These are phyloP conservation scores for Aspergillus texensis DNA, from an alignment of 2,329 filamentous ascomycete species.

Conservation along the genomic window DNA sequence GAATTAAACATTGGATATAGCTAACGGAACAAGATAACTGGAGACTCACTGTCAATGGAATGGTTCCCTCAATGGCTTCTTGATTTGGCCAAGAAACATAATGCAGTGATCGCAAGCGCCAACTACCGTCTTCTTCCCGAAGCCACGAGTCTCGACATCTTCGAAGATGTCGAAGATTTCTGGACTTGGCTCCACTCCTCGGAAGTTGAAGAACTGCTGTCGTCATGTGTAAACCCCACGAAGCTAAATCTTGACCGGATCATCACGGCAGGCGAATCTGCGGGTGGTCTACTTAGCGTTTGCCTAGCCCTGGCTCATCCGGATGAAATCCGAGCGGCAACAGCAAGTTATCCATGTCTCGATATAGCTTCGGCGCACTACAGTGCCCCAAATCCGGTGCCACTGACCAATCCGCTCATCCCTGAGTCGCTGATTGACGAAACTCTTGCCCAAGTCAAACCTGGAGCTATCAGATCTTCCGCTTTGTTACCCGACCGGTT, in stretches of 20 bases:
- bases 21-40: conserved; percentile 31
- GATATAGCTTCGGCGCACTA: conserved; percentile 27
- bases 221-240: conserved; percentile 13
- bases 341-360: conserved; percentile 36
- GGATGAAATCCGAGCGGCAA: conserved; percentile 31
- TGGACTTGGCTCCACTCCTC: conserved; percentile 48
- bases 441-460: conserved; percentile 1
- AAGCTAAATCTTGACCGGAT: conserved; percentile 28
- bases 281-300: conserved; percentile 34
- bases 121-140: conserved; percentile 58
- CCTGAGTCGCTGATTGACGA: conserved; percentile 19
- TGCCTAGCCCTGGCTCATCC: conserved; percentile 30
- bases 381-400: not conserved
- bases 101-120: conserved; percentile 50
- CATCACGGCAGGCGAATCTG: conserved; percentile 33
- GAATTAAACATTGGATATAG: not conserved
- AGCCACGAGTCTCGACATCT: conserved; percentile 48
- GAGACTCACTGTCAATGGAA: conserved; percentile 29
- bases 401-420: not conserved
- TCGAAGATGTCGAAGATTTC: conserved; percentile 52
- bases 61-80: conserved; percentile 41
- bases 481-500: conserved; percentile 12
- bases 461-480: conserved; percentile 12
- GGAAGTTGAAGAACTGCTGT: conserved; percentile 13
- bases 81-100: conserved; percentile 40